Conservation (phyloP, 768 basidiomycete species). For the Exsudoporus frostii region DNA sequence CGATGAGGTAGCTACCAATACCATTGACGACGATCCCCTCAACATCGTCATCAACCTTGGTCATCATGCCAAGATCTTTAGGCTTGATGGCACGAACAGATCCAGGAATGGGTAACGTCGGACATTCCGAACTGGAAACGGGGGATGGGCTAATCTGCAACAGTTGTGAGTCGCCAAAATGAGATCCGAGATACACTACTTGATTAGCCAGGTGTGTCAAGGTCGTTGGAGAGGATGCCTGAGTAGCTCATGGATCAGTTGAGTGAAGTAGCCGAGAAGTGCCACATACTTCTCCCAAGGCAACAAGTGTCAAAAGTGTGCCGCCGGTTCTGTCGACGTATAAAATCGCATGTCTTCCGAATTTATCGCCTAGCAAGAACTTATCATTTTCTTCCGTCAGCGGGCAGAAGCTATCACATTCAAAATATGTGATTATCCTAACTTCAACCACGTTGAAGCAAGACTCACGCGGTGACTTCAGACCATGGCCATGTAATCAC, state of each 20-base stretch:
- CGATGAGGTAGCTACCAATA: conserved; percentile 54
- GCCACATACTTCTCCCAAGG: conserved; percentile 65
- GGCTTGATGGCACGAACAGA: conserved; percentile 44
- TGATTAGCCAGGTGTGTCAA: conserved; percentile 72
- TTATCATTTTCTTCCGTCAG: conserved; percentile 45
- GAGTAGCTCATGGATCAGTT: background rate
- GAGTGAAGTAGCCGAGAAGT: background rate
- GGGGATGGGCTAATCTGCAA: conserved; percentile 53
- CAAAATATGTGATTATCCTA: background rate
- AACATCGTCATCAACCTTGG: conserved; percentile 30
- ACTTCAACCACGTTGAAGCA: background rate
- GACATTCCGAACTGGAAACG: conserved; percentile 35
- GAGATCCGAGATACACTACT: conserved; percentile 75
- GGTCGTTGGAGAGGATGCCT: conserved; percentile 71
- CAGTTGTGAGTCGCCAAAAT: conserved; percentile 77
- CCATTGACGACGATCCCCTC: conserved; percentile 50
- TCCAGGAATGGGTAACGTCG: conserved; percentile 51
- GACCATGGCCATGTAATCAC: conserved; percentile 74
- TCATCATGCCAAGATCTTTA: conserved; percentile 36
- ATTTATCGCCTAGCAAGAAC: conserved; percentile 66
- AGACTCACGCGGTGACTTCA: conserved; percentile 62
- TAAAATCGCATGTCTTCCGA: conserved; percentile 69
- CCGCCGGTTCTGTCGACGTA: conserved; percentile 45
- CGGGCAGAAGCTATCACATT: conserved; percentile 44
- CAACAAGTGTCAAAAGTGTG: conserved; percentile 46